These are phyloP conservation scores for Gonapodya prolifera DNA, from an alignment of 192 early-diverging fungal species.

Conservation along the genomic window DNA sequence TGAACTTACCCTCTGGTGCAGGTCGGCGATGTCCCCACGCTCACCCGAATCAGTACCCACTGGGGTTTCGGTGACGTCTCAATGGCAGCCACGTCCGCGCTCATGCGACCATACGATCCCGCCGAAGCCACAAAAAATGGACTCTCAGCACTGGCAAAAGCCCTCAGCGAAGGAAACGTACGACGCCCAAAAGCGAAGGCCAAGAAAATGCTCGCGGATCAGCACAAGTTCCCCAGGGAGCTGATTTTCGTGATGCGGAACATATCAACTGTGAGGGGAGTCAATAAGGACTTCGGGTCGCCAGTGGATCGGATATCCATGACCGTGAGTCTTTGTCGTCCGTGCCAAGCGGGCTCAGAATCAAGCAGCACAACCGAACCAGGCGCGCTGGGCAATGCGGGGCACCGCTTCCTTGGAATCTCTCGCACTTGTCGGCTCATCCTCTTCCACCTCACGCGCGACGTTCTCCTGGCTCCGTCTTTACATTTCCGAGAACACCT, in stretches of 20 bases:
- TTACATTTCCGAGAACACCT: slow-evolving; percentile 19
- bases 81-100: slow-evolving; percentile 27
- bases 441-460: background rate
- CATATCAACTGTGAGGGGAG: no score
- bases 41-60: slow-evolving; percentile 43
- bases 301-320: slow-evolving; percentile 73
- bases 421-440: slow-evolving; percentile 5
- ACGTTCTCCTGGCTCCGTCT: slow-evolving; percentile 7
- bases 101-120: slow-evolving; percentile 17
- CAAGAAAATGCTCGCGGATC: slow-evolving; percentile 54
- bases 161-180: slow-evolving; percentile 32
- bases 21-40: slow-evolving; percentile 47
- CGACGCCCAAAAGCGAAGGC: slow-evolving; percentile 65
- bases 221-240: slow-evolving; percentile 72
- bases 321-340: slow-evolving; percentile 70
- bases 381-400: background rate
- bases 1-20: no score
- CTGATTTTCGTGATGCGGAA: slow-evolving; percentile 78
- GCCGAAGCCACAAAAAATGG: background rate
- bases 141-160: background rate
- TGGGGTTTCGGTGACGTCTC: slow-evolving; percentile 52
- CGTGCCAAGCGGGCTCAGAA: background rate
- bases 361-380: background rate
- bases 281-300: slow-evolving; percentile 61
- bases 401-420: background rate